Evolutionary conservation across 129 eudicot species (phyloP).

Genomic region (Centaurea solstitialis): DNA sequence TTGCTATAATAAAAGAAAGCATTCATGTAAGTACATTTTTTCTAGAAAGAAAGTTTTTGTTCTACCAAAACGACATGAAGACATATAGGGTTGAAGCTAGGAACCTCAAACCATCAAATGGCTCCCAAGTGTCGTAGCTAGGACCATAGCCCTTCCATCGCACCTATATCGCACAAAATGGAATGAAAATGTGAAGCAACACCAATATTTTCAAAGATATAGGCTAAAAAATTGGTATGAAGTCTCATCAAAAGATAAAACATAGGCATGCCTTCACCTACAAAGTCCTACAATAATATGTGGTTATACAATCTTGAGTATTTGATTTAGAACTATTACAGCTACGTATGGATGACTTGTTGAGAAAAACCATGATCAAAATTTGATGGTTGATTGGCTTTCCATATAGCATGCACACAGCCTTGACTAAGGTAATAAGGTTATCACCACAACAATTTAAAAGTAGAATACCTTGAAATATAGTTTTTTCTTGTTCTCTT

Average conservation of each 20-base stretch:
- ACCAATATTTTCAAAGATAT: neutral
- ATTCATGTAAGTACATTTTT: neutral
- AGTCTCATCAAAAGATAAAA: neutral
- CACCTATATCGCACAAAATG: conserved; percentile 37
- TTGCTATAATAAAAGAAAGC: conserved; percentile 33
- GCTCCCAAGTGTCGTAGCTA: conserved; percentile 83
- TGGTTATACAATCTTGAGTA: no score
- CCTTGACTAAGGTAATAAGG: neutral
- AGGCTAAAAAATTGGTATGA: neutral
- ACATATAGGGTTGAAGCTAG: neutral
- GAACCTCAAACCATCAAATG: conserved; percentile 60
- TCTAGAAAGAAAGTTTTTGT: neutral
- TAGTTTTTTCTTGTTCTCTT: conserved; percentile 14
- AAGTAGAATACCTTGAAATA: conserved; percentile 47
- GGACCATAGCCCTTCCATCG: conserved; percentile 85
- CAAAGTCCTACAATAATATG: no score
- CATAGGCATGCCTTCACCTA: neutral
- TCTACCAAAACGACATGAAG: neutral
- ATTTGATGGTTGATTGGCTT: neutral
- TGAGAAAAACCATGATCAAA: neutral
- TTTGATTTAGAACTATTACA: no score
- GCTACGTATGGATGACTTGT: no score
- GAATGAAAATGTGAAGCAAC: neutral
- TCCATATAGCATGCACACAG: neutral
- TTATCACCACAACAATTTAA: neutral